Evolutionary conservation across 768 basidiomycete genomes (phyloP), one percentile per base, ranked within the genome.

Genomic region (Strobilomyces confusus): DNA sequence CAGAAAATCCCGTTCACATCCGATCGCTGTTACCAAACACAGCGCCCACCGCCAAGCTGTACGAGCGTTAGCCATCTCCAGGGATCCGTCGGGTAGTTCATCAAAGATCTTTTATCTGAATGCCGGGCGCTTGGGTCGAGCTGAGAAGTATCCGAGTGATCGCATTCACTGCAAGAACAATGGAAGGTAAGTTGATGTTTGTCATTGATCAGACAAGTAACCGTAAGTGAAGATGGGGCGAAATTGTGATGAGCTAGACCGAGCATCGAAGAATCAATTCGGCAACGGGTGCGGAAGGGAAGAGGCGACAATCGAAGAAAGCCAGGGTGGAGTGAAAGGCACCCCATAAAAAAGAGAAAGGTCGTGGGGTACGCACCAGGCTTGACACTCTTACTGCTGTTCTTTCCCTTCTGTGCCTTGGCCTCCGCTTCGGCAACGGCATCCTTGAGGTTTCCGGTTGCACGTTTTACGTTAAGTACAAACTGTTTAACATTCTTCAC

Each of bases 61-160:
- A 60, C 61, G 41, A 52, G 56, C 53, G 55, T 41, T 49, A 50
- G 45, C 34, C 26, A 37, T 45, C 57, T 13, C 33, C 48, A 29
- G 38, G n/a, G 22, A 44, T 19, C 19, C 25, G 23, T 23, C 43
- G 19, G 20, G 25, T 19, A 12, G 33, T 29, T 26, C 48, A 55
- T 70, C 79, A 89, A 56, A 80, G 76, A 75, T 94, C 93, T 51
- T 82, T 80, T 69, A 97, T 80, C 62, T 82, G 87, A 68, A 97
- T 94, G 15, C 89, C 88, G n/a, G 93, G 94, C 17, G 92, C 92
- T 61, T 87, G 86, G 26, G 80, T 81, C 23, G 92, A 89, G 68
- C 91, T 95, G 37, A 97, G 80, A 62, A 91, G 77, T 22, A 94
- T 87, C 59, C 83, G 84, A n/a, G 74, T 78, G 63, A 97, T 90